Evolutionary conservation across 2,329 filamentous ascomycete genomes (phyloP).

Genomic region (Periconia sp.): DNA sequence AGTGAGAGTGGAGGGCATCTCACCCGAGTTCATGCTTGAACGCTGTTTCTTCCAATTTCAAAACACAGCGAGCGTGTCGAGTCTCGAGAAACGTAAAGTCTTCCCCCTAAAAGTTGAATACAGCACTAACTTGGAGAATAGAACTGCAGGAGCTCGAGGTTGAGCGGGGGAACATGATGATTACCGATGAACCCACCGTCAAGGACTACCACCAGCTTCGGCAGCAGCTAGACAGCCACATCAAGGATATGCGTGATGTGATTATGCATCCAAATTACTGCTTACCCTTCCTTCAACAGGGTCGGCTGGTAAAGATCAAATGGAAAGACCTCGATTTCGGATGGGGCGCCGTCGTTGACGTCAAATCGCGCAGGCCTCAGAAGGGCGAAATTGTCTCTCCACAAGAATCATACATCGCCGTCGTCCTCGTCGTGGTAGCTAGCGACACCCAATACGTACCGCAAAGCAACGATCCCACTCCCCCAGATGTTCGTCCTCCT

Average conservation of each 20-base stretch:
- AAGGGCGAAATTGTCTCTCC: slow-evolving; percentile 72
- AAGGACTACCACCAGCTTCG: slow-evolving; percentile 94
- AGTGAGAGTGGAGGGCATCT: slow-evolving; percentile 97
- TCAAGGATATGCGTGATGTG: slow-evolving; percentile 86
- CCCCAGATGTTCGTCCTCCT: slow-evolving; percentile 66
- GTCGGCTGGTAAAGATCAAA: slow-evolving; percentile 87
- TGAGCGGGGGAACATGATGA: slow-evolving; percentile 73
- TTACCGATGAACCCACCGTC: slow-evolving; percentile 85
- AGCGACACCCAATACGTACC: slow-evolving; percentile 60
- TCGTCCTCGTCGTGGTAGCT: slow-evolving; percentile 75
- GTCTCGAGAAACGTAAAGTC: slow-evolving; percentile 70
- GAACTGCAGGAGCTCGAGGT: slow-evolving; percentile 80
- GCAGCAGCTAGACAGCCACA: slow-evolving; percentile 81
- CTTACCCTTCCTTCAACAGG: slow-evolving; percentile 81
- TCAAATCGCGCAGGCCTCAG: slow-evolving; percentile 66
- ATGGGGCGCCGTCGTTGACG: slow-evolving; percentile 89
- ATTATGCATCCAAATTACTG: slow-evolving; percentile 92
- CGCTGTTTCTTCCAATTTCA: slow-evolving; percentile 98
- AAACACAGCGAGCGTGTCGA: slow-evolving; percentile 85
- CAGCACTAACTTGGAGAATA: no score
- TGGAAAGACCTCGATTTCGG: slow-evolving; percentile 83
- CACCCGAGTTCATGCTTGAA: slow-evolving; percentile 98
- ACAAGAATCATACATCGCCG: slow-evolving; percentile 81
- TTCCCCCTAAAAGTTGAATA: no score
- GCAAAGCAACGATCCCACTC: slow-evolving; percentile 70